phyloP scores from a whole-genome alignment of 352 stramenopile species.

The Phytophthora sojae region DNA sequence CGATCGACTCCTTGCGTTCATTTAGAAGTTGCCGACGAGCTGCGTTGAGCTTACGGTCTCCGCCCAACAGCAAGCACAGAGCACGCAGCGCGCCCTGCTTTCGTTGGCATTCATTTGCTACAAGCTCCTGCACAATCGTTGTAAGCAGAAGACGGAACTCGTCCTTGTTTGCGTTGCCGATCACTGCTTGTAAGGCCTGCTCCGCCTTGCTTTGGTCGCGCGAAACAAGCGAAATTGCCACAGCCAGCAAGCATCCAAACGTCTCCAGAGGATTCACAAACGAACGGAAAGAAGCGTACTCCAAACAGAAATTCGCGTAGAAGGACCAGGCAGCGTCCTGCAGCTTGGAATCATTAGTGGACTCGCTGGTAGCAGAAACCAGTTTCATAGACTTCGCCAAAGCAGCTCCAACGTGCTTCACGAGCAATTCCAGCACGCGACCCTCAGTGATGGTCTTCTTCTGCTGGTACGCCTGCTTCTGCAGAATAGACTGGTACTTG shows the following conservation, averaged over 20 bases:
- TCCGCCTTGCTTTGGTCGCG: constrained; percentile 20
- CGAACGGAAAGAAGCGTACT: constrained; percentile 56
- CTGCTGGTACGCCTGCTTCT: constrained; percentile 21
- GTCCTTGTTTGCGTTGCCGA: constrained; percentile 70
- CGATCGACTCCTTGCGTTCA: constrained; percentile 58
- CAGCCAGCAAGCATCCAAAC: constrained; percentile 71
- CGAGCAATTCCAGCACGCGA: constrained; percentile 27
- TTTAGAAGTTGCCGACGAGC: constrained; percentile 58
- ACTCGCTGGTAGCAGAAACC: constrained; percentile 27
- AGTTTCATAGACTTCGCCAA: constrained; percentile 60
- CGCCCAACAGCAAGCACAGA: constrained; percentile 61
- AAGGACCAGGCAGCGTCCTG: constrained; percentile 53
- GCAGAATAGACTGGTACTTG: constrained; percentile 52
- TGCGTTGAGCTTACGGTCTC: constrained; percentile 67
- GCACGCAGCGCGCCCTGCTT: constrained; percentile 65
- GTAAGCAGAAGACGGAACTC: constrained; percentile 74
- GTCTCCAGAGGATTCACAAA: constrained; percentile 56
- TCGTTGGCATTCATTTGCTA: constrained; percentile 39
- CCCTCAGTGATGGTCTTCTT: constrained; percentile 8
- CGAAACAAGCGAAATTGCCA: constrained; percentile 42
- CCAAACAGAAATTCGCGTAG: constrained; percentile 61
- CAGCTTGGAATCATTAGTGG: constrained; percentile 17
- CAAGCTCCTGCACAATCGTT: constrained; percentile 67
- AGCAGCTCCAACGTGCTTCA: constrained; percentile 38
- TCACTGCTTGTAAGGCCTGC: constrained; percentile 48